Evolutionary conservation across 1,284 basidiomycete species (phyloP), one percentile per base, ranked within the genome.

Genomic region (Erythrobasidium hasegawianum): DNA sequence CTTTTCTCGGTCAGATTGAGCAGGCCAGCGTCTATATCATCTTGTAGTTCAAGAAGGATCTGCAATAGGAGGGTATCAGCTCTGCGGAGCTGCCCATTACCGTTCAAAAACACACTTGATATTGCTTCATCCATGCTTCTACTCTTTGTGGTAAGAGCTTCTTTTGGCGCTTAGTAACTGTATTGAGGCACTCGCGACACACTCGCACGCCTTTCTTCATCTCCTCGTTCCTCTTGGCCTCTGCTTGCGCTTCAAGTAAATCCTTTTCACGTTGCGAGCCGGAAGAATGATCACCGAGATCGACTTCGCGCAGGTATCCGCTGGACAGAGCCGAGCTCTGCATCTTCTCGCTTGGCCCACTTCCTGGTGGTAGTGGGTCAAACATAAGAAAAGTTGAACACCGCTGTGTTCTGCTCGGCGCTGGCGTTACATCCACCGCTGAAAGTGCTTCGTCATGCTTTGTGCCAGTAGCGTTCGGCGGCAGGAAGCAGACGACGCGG

Each of bases 401-500:
- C 69, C 71, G 76, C 69, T 71, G 79, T 68, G 50, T 76, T 69
- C 59, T 69, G 8, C 59, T 56, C 1, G 68, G 68, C 1, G 49
- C 53, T 0, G 69, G 29, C 2, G 80, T 82, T 62, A 88, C 29
- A 22, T 14, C 14, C 26, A 7, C 18, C 49, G 1, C 24, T 18
- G 20, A 9, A 50, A 40, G 18, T 22, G 50, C 26, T 18, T 14
- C 26, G 1, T n/a, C n/a, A n/a, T 39, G 26, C 22, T 26, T 18
- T 16, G 40, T 2, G 24, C 26, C 47, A 33, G 53, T 11, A 43
- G 73, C n/a, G 49, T 77, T 90, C 1, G 87, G 82, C 0, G 93
- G 92, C 1, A 96, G 82, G 0, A 94, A 89, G 75, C 95, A 98
- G 2, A 97, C 86, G 52, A 97, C 89, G 45, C 87, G 83, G 0